Conservation (phyloP, 2,329 filamentous ascomycete species). For the Colletotrichum tropicicola region DNA sequence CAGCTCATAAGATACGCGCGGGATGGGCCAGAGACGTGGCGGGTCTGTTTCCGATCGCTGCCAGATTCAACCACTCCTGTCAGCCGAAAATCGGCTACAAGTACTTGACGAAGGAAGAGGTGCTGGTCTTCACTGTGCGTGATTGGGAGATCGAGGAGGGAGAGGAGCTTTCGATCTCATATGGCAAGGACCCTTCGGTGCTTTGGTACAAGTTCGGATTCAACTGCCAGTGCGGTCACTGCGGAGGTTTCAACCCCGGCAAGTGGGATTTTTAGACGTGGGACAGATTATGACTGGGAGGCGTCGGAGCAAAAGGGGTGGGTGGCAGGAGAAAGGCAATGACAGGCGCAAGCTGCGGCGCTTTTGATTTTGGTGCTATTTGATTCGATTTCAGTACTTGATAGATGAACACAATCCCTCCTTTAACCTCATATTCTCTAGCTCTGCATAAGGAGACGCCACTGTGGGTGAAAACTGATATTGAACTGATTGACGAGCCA, state of each 20-base stretch:
- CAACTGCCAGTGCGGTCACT: conserved; percentile 59
- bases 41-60: conserved; percentile 58
- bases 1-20: background rate
- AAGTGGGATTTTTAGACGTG: conserved; percentile 11
- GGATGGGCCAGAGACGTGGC: conserved; percentile 31
- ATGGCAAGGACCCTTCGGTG: conserved; percentile 47
- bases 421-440: too few relatives aligned
- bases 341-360: too few relatives aligned
- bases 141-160: conserved; percentile 47
- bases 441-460: too few relatives aligned
- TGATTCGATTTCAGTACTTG: too few relatives aligned
- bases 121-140: conserved; percentile 52
- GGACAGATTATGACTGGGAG: background rate
- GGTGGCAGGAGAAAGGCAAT: background rate
- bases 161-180: conserved; percentile 61
- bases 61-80: conserved; percentile 69
- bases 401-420: too few relatives aligned
- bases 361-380: background rate
- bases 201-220: conserved; percentile 61
- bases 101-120: conserved; percentile 43
- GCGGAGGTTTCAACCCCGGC: conserved; percentile 35
- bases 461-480: too few relatives aligned
- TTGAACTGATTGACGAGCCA: too few relatives aligned
- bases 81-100: conserved; percentile 49
- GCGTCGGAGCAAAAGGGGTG: too few relatives aligned